Conservation (phyloP, 148 eudicot species). For the Rhododendron kiyosumense region DNA sequence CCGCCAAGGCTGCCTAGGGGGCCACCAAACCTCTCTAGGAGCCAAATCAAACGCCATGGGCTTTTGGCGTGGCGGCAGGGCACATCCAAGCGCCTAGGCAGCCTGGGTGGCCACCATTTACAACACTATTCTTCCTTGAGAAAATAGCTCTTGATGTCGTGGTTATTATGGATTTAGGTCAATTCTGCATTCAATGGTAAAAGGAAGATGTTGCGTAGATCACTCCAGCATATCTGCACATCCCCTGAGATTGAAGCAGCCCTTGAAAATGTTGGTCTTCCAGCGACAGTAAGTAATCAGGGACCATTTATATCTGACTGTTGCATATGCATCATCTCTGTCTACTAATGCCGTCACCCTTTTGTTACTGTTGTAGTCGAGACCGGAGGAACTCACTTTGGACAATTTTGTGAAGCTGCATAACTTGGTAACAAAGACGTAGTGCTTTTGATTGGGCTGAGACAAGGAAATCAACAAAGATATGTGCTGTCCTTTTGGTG, state of each 20-base stretch:
- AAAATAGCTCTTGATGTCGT: background rate
- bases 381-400: slow-evolving; percentile 86
- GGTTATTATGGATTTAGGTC: slow-evolving; percentile 34
- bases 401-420: slow-evolving; percentile 73
- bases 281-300: slow-evolving; percentile 49
- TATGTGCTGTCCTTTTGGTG: background rate
- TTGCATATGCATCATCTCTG: background rate
- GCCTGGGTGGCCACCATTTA: too few species aligned
- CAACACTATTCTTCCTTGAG: background rate
- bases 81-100: too few species aligned
- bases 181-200: slow-evolving; percentile 88
- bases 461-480: background rate
- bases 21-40: too few species aligned
- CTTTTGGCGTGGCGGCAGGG: too few species aligned
- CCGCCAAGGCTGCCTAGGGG: too few species aligned
- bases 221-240: slow-evolving; percentile 65
- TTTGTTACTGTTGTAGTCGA: slow-evolving; percentile 45
- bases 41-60: too few species aligned
- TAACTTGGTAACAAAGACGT: slow-evolving; percentile 35
- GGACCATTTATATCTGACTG: background rate
- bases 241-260: slow-evolving; percentile 74
- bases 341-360: background rate
- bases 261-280: slow-evolving; percentile 47
- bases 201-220: slow-evolving; percentile 83
- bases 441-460: background rate